phyloP scores from a whole-genome alignment of 768 basidiomycete genomes.

The Termitomyces sp. region DNA sequence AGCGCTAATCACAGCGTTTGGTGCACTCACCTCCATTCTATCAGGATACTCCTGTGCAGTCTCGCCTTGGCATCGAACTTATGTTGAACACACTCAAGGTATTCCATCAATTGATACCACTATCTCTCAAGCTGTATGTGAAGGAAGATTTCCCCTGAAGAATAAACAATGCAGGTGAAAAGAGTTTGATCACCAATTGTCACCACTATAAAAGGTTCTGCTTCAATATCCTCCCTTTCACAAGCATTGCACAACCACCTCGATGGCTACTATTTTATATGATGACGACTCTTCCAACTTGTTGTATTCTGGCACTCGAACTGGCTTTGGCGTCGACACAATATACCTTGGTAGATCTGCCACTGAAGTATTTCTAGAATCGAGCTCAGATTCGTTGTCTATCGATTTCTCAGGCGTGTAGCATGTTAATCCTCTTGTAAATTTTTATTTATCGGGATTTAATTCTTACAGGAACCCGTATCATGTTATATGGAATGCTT shows the following conservation, averaged over 20 bases:
- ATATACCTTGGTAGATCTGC: background rate
- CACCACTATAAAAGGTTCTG: background rate
- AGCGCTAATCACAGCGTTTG: background rate
- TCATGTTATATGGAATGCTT: background rate
- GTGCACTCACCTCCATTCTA: background rate
- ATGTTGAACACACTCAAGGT: background rate
- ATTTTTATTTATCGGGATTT: background rate
- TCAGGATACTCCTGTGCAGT: no score
- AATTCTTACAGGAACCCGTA: background rate
- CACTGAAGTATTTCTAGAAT: background rate
- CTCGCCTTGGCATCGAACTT: background rate
- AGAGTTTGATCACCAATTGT: background rate
- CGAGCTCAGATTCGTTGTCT: background rate
- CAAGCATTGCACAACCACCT: no score
- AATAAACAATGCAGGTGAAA: background rate
- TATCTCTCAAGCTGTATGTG: no score
- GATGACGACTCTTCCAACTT: background rate
- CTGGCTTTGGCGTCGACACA: background rate
- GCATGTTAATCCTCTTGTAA: background rate
- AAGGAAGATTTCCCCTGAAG: background rate
- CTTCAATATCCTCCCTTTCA: background rate
- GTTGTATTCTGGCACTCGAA: background rate
- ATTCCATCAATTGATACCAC: no score
- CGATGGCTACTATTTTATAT: background rate
- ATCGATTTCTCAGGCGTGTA: background rate